phyloP scores from a whole-genome alignment of 1,284 basidiomycete species.

The Porphyrellus sp. region DNA sequence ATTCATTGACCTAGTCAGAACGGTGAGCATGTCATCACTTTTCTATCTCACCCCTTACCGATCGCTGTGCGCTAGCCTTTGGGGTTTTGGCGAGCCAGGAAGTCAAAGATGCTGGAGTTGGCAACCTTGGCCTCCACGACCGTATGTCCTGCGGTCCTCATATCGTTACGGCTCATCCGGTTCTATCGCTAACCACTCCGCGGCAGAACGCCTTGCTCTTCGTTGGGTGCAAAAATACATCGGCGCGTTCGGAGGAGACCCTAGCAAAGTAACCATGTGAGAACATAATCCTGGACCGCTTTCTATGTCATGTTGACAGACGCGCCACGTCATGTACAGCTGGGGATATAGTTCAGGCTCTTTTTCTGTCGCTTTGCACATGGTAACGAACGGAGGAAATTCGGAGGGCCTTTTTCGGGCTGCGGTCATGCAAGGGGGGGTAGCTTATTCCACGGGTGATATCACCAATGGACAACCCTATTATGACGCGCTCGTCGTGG shows the following conservation, averaged over 20 bases:
- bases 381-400: slow-evolving; percentile 27
- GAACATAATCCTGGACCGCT: neutral
- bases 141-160: slow-evolving; percentile 35
- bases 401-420: slow-evolving; percentile 31
- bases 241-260: slow-evolving; percentile 32
- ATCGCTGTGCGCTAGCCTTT: slow-evolving; percentile 27
- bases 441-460: slow-evolving; percentile 1
- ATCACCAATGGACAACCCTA: slow-evolving; percentile 22
- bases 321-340: slow-evolving; percentile 4
- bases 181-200: neutral
- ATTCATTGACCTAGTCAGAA: neutral
- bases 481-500: slow-evolving; percentile 14
- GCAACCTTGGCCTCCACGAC: slow-evolving; percentile 53
- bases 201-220: slow-evolving; percentile 40
- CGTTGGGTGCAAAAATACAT: slow-evolving; percentile 49
- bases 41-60: neutral
- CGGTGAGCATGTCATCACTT: neutral
- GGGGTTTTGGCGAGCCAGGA: slow-evolving; percentile 51
- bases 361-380: slow-evolving; percentile 29
- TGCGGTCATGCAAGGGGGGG: slow-evolving; percentile 36
- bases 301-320: neutral
- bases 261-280: slow-evolving; percentile 37
- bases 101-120: slow-evolving; percentile 46
- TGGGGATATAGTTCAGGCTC: slow-evolving; percentile 35
- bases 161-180: too few species aligned